Percentiles rank a stretch among this genome's conserved stretches.
These are phyloP conservation scores for Epichloe hybrida DNA, from an alignment of 2,329 filamentous ascomycete species.

Conservation along the genomic window DNA sequence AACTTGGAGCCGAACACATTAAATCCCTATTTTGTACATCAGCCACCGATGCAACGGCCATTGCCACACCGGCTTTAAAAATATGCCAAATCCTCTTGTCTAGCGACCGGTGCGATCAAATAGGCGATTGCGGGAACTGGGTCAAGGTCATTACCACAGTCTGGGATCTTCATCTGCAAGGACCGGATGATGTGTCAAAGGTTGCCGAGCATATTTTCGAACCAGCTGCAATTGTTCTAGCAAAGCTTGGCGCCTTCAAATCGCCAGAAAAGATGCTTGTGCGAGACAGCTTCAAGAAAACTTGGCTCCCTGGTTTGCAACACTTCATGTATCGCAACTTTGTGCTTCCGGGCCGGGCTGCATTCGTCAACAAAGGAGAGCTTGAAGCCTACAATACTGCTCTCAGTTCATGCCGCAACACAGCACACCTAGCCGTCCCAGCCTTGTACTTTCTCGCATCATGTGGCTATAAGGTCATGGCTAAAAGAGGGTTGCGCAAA, in stretches of 20 bases:
- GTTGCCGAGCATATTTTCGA: slow-evolving; percentile 34
- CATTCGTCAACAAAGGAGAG: slow-evolving; percentile 29
- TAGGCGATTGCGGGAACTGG: slow-evolving; percentile 32
- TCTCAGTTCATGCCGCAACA: slow-evolving; percentile 23
- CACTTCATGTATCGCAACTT: slow-evolving; percentile 37
- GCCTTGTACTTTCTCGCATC: slow-evolving; percentile 32
- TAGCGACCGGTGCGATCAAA: slow-evolving; percentile 16
- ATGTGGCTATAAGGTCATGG: slow-evolving; percentile 11
- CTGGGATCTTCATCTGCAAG: slow-evolving; percentile 43
- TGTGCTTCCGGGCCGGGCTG: slow-evolving; percentile 35
- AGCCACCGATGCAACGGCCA: slow-evolving; percentile 30
- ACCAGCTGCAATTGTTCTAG: slow-evolving; percentile 23
- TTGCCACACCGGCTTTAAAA: slow-evolving; percentile 31
- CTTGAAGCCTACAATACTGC: slow-evolving; percentile 28
- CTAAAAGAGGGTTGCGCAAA: slow-evolving; percentile 18
- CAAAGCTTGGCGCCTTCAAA: slow-evolving; percentile 23
- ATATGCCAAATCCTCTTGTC: slow-evolving; percentile 29
- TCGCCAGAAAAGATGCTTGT: slow-evolving; percentile 6
- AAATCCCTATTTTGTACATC: slow-evolving; percentile 41
- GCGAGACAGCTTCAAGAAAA: slow-evolving; percentile 10
- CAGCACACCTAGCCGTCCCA: slow-evolving; percentile 24
- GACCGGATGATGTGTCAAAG: slow-evolving; percentile 30
- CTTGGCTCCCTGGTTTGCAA: slow-evolving; percentile 34
- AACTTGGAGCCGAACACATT: slow-evolving; percentile 44
- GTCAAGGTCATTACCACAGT: slow-evolving; percentile 30